These are phyloP conservation scores for Globisporangium heterothallicum DNA, from an alignment of 352 stramenopile genomes.

Conservation along the genomic window DNA sequence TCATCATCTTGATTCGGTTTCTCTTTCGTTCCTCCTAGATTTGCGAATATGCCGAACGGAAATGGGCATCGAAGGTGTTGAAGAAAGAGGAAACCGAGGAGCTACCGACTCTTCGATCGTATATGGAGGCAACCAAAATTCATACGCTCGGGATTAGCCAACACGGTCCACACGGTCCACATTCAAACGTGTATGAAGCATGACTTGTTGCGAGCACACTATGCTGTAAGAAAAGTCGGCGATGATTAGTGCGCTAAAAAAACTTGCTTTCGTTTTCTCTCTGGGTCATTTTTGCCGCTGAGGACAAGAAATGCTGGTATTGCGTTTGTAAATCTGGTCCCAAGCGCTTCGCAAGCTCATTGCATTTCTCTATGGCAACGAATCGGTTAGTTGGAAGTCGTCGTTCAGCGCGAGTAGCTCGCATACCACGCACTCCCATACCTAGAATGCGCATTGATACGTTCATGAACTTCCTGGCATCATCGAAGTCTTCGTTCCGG, in stretches of 20 bases:
- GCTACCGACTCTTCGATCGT: slow-evolving; percentile 58
- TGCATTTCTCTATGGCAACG: slow-evolving; percentile 22
- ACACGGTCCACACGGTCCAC: slow-evolving; percentile 24
- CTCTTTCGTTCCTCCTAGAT: slow-evolving; percentile 36
- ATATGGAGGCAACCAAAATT: slow-evolving; percentile 72
- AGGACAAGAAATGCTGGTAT: slow-evolving; percentile 29
- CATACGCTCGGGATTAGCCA: slow-evolving; percentile 45
- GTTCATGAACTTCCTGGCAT: slow-evolving; percentile 41
- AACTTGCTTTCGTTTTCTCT: slow-evolving; percentile 5
- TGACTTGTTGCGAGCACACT: slow-evolving; percentile 17
- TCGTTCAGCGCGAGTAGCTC: too few relatives aligned
- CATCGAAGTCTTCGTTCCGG: slow-evolving; percentile 23
- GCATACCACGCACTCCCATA: slow-evolving; percentile 7
- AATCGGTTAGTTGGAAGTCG: neutral
- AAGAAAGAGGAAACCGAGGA: slow-evolving; percentile 79
- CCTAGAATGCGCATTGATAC: slow-evolving; percentile 33
- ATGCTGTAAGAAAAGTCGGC: neutral
- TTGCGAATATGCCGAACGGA: slow-evolving; percentile 91
- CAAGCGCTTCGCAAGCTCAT: slow-evolving; percentile 24
- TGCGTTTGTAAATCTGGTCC: slow-evolving; percentile 30
- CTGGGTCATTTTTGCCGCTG: slow-evolving; percentile 6
- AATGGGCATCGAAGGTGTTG: slow-evolving; percentile 88
- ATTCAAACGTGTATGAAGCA: slow-evolving; percentile 50
- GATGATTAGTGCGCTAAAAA: neutral
- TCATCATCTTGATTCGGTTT: neutral